These are phyloP conservation scores for Poa pratensis DNA, from an alignment of 176 grass and related monocot species.

Conservation along the genomic window DNA sequence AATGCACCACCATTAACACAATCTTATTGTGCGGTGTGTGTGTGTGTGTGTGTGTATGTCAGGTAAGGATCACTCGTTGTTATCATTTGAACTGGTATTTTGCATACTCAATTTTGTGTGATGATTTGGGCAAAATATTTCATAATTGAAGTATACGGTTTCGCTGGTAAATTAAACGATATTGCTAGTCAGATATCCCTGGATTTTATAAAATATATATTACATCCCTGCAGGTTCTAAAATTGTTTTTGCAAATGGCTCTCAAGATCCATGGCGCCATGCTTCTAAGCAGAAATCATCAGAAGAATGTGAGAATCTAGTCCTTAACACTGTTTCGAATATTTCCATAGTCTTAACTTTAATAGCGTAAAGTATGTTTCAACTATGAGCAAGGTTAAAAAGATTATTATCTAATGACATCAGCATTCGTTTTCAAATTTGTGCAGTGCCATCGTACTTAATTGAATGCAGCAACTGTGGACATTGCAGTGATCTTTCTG, in stretches of 20 bases:
- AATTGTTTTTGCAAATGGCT: slow-evolving; percentile 94
- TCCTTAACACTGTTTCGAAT: background rate
- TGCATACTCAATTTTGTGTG: background rate
- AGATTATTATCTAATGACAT: slow-evolving; percentile 15
- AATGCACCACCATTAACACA: slow-evolving; percentile 19
- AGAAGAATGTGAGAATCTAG: slow-evolving; percentile 61
- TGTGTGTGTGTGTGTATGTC: slow-evolving; percentile 1
- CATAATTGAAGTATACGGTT: background rate
- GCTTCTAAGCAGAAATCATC: slow-evolving; percentile 97
- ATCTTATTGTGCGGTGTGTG: slow-evolving; percentile 11
- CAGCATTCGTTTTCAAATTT: slow-evolving; percentile 16
- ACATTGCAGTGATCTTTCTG: slow-evolving; percentile 88
- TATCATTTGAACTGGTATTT: background rate
- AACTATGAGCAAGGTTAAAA: background rate
- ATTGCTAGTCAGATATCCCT: background rate
- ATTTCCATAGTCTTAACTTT: slow-evolving; percentile 14
- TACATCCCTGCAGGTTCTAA: slow-evolving; percentile 65
- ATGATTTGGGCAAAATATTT: background rate
- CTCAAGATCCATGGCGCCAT: slow-evolving; percentile 95
- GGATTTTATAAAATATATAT: slow-evolving; percentile 20
- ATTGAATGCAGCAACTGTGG: slow-evolving; percentile 88
- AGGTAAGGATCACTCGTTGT: slow-evolving; percentile 20
- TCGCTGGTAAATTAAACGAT: slow-evolving; percentile 1
- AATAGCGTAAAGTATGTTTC: background rate
- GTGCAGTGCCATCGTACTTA: slow-evolving; percentile 92